Percentiles rank a stretch among this genome's conserved stretches.
Evolutionary conservation across 441 rosid genomes (phyloP).

Genomic region (Adansonia grandidieri): DNA sequence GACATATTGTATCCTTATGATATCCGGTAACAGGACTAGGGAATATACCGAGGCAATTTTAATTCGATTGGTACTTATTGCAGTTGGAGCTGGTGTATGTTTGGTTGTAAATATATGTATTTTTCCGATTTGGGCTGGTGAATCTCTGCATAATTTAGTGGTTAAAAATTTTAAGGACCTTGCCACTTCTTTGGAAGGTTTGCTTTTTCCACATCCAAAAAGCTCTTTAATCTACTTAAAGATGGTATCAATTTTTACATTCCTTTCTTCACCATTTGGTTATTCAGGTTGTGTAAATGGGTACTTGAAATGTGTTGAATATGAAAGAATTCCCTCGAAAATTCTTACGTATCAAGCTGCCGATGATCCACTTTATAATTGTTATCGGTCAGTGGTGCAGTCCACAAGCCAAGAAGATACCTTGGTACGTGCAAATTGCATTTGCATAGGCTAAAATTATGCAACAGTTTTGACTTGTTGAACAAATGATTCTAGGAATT

Average conservation of each 20-base stretch:
- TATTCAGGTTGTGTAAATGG: slow-evolving; percentile 43
- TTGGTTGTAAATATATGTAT: slow-evolving; percentile 46
- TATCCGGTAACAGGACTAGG: slow-evolving; percentile 47
- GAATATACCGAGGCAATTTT: slow-evolving; percentile 41
- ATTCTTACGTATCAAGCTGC: slow-evolving; percentile 70
- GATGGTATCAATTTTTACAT: neutral
- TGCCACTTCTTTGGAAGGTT: slow-evolving; percentile 63
- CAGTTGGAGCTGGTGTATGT: slow-evolving; percentile 47
- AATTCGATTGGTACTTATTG: slow-evolving; percentile 49
- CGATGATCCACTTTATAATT: slow-evolving; percentile 65
- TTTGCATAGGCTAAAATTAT: neutral
- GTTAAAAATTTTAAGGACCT: slow-evolving; percentile 58
- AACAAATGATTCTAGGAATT: slow-evolving; percentile 11
- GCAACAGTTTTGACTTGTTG: slow-evolving; percentile 10
- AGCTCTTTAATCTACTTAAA: neutral
- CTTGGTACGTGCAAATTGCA: slow-evolving; percentile 36
- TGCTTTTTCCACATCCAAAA: neutral
- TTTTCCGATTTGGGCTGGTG: slow-evolving; percentile 64
- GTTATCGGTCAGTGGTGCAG: slow-evolving; percentile 65
- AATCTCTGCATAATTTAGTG: slow-evolving; percentile 59
- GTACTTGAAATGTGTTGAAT: slow-evolving; percentile 59
- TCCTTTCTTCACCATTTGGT: neutral
- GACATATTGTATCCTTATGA: slow-evolving; percentile 60
- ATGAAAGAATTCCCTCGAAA: slow-evolving; percentile 62
- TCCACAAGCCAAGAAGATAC: slow-evolving; percentile 66